These are phyloP conservation scores for Helotiales sp. DNA, from an alignment of 2,329 filamentous ascomycete genomes.

Conservation along the genomic window DNA sequence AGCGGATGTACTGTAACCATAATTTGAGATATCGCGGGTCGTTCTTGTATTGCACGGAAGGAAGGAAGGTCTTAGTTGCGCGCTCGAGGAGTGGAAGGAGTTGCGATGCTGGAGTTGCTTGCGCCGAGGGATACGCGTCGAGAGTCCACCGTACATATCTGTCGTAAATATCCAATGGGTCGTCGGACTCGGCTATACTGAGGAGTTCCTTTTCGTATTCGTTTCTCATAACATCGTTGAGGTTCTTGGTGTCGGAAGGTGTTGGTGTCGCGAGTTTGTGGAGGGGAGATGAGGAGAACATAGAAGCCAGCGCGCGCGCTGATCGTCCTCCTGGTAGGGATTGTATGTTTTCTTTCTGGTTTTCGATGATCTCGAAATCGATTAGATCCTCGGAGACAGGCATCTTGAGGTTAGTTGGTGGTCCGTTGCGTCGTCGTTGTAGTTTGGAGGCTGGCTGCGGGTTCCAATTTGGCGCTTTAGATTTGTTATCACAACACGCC, in stretches of 20 bases:
- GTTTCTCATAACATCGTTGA: slow-evolving; percentile 79
- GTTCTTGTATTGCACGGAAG: slow-evolving; percentile 88
- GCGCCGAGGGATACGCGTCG: slow-evolving; percentile 91
- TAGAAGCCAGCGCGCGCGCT: slow-evolving; percentile 83
- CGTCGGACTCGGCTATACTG: slow-evolving; percentile 83
- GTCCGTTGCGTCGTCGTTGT: slow-evolving; percentile 28
- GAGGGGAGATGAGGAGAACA: slow-evolving; percentile 72
- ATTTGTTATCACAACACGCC: slow-evolving; percentile 8
- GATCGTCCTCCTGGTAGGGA: slow-evolving; percentile 87
- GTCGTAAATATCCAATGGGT: slow-evolving; percentile 94
- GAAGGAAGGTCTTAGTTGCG: slow-evolving; percentile 87
- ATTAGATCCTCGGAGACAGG: slow-evolving; percentile 62
- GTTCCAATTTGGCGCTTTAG: background rate
- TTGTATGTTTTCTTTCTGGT: slow-evolving; percentile 98
- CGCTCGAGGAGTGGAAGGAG: slow-evolving; percentile 88
- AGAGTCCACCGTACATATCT: slow-evolving; percentile 97
- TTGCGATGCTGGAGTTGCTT: slow-evolving; percentile 90
- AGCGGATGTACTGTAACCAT: slow-evolving; percentile 91
- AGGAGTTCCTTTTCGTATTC: slow-evolving; percentile 86
- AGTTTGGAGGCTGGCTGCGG: background rate
- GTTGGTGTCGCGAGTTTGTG: slow-evolving; percentile 65
- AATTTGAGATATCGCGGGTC: slow-evolving; percentile 91
- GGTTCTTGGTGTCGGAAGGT: slow-evolving; percentile 73
- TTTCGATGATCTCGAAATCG: slow-evolving; percentile 91
- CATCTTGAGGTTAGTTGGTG: slow-evolving; percentile 38